These are phyloP conservation scores for Calophaca sinica DNA, from an alignment of 306 rosid genomes.

Conservation along the genomic window DNA sequence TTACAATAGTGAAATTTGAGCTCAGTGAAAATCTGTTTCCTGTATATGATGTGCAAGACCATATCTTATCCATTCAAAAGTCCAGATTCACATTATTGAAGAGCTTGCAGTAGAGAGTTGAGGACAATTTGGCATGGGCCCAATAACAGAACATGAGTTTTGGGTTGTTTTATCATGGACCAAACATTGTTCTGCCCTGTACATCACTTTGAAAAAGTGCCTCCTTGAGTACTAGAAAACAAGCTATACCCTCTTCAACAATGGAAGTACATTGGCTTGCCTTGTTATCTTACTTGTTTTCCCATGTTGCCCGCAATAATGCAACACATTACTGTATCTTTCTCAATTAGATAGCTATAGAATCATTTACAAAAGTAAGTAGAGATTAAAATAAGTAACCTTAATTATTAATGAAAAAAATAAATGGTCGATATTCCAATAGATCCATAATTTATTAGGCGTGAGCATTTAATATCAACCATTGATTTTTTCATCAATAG, in stretches of 20 bases:
- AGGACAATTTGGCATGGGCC: constrained; percentile 31
- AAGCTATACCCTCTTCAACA: constrained; percentile 9
- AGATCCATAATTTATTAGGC: no score
- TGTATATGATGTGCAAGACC: no score
- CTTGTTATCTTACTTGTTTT: background rate
- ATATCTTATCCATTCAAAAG: no score
- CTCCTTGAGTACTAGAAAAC: constrained; percentile 32
- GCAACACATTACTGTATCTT: background rate
- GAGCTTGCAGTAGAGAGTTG: background rate
- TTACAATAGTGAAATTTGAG: background rate
- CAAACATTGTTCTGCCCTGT: constrained; percentile 29
- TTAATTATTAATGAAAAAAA: no score
- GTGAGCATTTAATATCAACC: no score
- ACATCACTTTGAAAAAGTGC: constrained; percentile 37
- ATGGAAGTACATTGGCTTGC: background rate
- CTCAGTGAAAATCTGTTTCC: background rate
- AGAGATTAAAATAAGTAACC: no score
- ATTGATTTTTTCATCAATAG: no score
- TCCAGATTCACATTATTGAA: no score
- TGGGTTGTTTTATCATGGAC: constrained; percentile 41
- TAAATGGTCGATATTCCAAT: no score
- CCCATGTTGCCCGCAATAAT: constrained; percentile 32
- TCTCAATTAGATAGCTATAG: no score
- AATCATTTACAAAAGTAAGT: background rate
- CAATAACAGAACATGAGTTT: constrained; percentile 7